A percentile compares a stretch with the other conserved stretches of the same genome.
phyloP scores from a whole-genome alignment of 768 basidiomycete genomes.

The Leucosporidium scottii region DNA sequence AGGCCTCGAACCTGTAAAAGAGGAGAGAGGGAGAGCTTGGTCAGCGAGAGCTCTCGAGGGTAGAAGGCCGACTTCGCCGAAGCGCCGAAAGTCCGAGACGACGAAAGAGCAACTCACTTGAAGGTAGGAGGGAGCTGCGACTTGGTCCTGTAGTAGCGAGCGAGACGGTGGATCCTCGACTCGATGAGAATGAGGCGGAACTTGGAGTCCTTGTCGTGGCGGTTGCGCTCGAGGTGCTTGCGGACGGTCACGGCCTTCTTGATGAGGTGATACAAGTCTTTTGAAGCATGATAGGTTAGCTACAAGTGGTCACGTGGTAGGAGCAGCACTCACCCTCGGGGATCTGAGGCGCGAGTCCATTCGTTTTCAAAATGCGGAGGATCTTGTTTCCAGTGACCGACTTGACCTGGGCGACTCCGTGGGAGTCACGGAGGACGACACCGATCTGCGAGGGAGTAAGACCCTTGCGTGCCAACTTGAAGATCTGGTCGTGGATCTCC shows the following conservation, averaged over 20 bases:
- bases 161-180: slow-evolving; percentile 95
- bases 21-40: slow-evolving; percentile 51
- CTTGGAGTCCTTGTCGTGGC: slow-evolving; percentile 95
- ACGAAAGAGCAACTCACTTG: neutral
- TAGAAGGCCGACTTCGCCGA: no score
- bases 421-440: slow-evolving; percentile 93
- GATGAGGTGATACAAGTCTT: no score
- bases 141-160: slow-evolving; percentile 89
- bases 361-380: slow-evolving; percentile 89
- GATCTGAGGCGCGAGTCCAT: slow-evolving; percentile 91
- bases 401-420: slow-evolving; percentile 96
- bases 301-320: no score
- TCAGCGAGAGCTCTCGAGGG: neutral
- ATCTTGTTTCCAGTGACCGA: slow-evolving; percentile 99
- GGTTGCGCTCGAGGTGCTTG: slow-evolving; percentile 96
- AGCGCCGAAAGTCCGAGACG: no score
- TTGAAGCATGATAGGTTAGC: no score
- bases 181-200: slow-evolving; percentile 97
- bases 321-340: slow-evolving; percentile 99
- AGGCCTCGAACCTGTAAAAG: slow-evolving; percentile 79
- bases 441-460: slow-evolving; percentile 96
- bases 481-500: slow-evolving; percentile 91
- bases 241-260: slow-evolving; percentile 99
- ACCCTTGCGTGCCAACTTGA: slow-evolving; percentile 96
- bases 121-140: slow-evolving; percentile 77